Evolutionary conservation across 495 filamentous ascomycete species (phyloP), one percentile per base, ranked within the genome.

Genomic region (Talaromyces trachyspermus): DNA sequence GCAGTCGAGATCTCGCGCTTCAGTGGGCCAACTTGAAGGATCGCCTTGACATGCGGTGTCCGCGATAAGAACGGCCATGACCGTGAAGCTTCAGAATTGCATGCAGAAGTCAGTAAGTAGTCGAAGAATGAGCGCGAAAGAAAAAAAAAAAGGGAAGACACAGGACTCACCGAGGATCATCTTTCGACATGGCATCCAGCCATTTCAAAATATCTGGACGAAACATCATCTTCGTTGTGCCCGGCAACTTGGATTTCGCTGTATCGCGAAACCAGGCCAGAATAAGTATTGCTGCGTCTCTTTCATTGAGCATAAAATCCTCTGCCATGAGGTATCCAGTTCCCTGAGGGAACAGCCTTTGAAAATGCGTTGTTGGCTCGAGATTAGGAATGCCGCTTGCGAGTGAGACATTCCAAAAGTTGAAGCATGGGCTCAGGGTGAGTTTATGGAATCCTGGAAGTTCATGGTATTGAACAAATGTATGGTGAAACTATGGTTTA

Each of bases 291-390:
- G 78, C 65, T 32, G 62, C 70, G 2, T 65, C 54, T 1, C 77
- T 73, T 18, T 81, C 72, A 0, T 65, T 64, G 46, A 79, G 51
- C 30, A 79, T 61, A 35, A 84, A 73, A 46, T 81, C 83, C 27
- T 84, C 80, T 0, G 83, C 83, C 4, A 89, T 54, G 0, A 88
- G 58, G 18, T 83, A 73, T 1, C 70, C 78, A 4, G 64, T 60
- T 4, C 83, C 80, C 20, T 64, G 56, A 5, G 78, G 76, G 41
- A 88, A 84, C 3, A 87, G 54, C 2, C 76, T 71, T 48, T 69
- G 55, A 9, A 69, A 57, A 29, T 70, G 57, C 1, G 51, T 44
- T 7, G 48, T 46, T 10, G 46, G 42, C 8, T 48, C 53, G 30
- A 45, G 46, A 25, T 51, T 53, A 14, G 63, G 40, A 9, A 72